phyloP scores from a whole-genome alignment of 2,329 filamentous ascomycete species.

The Aspergillus sp. region DNA sequence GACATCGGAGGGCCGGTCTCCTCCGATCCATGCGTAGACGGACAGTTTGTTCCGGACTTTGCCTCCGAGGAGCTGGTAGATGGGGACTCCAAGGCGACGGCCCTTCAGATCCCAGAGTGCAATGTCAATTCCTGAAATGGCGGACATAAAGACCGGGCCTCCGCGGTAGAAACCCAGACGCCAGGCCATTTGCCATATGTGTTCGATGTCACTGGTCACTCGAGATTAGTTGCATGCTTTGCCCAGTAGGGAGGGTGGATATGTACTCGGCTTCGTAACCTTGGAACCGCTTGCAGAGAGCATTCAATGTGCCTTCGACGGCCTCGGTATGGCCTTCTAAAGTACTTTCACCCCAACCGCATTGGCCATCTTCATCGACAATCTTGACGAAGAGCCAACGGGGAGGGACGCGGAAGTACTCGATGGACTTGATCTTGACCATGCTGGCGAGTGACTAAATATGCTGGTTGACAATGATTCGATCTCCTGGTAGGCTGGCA shows the following conservation, averaged over 20 bases:
- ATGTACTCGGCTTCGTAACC: slow-evolving; percentile 70
- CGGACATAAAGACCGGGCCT: slow-evolving; percentile 78
- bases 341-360: slow-evolving; percentile 74
- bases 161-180: slow-evolving; percentile 73
- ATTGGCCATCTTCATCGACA: slow-evolving; percentile 63
- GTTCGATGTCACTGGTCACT: slow-evolving; percentile 67
- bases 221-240: background rate
- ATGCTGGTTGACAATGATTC: background rate
- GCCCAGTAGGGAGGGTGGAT: background rate
- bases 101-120: slow-evolving; percentile 78
- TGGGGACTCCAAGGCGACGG: slow-evolving; percentile 63
- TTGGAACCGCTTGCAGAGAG: slow-evolving; percentile 61
- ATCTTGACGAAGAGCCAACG: slow-evolving; percentile 79
- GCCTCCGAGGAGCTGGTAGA: slow-evolving; percentile 73
- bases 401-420: slow-evolving; percentile 74
- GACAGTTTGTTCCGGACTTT: slow-evolving; percentile 69
- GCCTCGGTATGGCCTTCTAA: slow-evolving; percentile 73
- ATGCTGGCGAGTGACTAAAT: slow-evolving; percentile 40
- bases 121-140: slow-evolving; percentile 75
- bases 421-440: slow-evolving; percentile 65
- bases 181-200: slow-evolving; percentile 76
- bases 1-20: slow-evolving; percentile 69
- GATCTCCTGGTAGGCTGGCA: background rate
- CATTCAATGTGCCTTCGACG: slow-evolving; percentile 71
- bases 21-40: slow-evolving; percentile 79